These are phyloP conservation scores for Vitis hybrid DNA, from an alignment of 177 flowering plant species.

Conservation along the genomic window DNA sequence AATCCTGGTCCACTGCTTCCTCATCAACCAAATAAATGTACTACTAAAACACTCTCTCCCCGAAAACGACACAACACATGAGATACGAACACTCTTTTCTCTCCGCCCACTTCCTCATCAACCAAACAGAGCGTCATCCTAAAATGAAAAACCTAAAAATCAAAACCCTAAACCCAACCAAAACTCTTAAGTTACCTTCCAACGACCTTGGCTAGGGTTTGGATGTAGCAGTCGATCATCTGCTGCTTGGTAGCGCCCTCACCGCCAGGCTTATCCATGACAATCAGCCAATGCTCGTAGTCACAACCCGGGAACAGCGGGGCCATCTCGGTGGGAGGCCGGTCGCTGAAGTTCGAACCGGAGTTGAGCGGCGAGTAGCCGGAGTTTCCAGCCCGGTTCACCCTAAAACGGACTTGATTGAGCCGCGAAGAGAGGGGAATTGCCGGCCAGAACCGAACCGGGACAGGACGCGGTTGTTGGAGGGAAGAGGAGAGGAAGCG, in stretches of 20 bases:
- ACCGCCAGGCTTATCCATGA: constrained; percentile 97
- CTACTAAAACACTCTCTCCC: too few relatives aligned
- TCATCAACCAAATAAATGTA: too few relatives aligned
- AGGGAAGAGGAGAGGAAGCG: too few relatives aligned
- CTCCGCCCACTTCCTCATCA: too few relatives aligned
- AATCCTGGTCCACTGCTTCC: too few relatives aligned
- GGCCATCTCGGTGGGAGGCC: constrained; percentile 92
- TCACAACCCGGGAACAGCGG: constrained; percentile 90
- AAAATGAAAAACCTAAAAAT: too few relatives aligned
- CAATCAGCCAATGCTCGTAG: constrained; percentile 92
- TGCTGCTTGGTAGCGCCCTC: constrained; percentile 84
- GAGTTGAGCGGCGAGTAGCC: constrained; percentile 78
- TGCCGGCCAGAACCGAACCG: too few relatives aligned
- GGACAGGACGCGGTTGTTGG: too few relatives aligned
- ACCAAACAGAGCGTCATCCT: too few relatives aligned
- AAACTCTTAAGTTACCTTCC: constrained; percentile 52
- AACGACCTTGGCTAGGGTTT: constrained; percentile 76
- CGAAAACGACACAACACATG: too few relatives aligned
- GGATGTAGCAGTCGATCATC: constrained; percentile 84
- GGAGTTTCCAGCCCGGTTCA: constrained; percentile 49
- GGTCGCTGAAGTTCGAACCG: constrained; percentile 72
- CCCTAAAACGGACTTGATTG: constrained; percentile 38
- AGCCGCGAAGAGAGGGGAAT: too few relatives aligned
- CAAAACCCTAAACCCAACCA: neutral
- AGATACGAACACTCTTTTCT: too few relatives aligned